A percentile compares a stretch with the other conserved stretches of the same genome.
These are phyloP conservation scores for button mushroom (Agaricus bisporus) DNA, from an alignment of 768 basidiomycete species.

Conservation along the genomic window DNA sequence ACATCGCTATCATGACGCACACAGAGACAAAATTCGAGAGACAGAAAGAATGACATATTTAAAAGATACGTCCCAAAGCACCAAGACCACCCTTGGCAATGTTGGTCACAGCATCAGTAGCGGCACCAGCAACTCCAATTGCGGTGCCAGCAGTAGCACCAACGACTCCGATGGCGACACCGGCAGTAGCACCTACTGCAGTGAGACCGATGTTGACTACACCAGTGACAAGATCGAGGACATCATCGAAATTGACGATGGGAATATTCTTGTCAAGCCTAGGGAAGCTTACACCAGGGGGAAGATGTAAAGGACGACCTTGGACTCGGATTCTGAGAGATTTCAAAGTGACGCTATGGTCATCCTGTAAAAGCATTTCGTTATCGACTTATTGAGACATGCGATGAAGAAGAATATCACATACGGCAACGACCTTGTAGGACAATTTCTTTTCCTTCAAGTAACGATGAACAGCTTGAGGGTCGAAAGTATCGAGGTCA, in stretches of 20 bases:
- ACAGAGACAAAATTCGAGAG: too few species aligned
- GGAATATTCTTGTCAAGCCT: not conserved
- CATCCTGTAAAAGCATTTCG: not conserved
- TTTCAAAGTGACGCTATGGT: not conserved
- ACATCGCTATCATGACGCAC: too few species aligned
- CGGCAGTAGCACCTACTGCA: not conserved
- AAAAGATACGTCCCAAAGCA: not conserved
- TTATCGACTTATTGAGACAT: too few species aligned
- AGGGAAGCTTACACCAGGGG: not conserved
- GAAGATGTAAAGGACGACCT: not conserved
- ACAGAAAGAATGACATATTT: not conserved
- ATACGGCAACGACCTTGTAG: not conserved
- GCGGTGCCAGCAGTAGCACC: not conserved
- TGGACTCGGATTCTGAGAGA: not conserved
- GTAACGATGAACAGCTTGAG: slow-evolving; percentile 33
- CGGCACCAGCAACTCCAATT: not conserved
- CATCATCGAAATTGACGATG: not conserved
- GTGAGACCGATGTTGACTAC: not conserved
- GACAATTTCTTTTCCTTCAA: slow-evolving; percentile 16
- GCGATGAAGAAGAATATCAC: not conserved
- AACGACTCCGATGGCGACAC: not conserved
- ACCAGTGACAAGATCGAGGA: not conserved
- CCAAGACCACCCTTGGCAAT: not conserved
- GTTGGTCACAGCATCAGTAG: not conserved
- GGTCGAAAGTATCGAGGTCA: slow-evolving; percentile 27